These are phyloP conservation scores for Fusarium sp. DNA, from an alignment of 2,329 filamentous ascomycete genomes.

Conservation along the genomic window DNA sequence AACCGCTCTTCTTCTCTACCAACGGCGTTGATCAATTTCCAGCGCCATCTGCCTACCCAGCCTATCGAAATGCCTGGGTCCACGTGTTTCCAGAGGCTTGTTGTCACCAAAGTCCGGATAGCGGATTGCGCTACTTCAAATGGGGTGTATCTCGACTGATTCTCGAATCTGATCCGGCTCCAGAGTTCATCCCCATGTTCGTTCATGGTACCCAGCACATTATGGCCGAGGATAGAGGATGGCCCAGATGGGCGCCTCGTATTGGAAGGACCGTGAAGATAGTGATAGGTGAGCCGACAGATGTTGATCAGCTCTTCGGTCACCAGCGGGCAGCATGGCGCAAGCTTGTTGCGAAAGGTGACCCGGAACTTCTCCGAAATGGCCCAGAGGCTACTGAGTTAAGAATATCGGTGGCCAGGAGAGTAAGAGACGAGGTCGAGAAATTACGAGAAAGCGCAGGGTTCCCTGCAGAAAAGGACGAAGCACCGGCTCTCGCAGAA, in stretches of 20 bases:
- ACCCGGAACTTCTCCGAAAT: conserved; percentile 56
- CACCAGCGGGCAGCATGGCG: conserved; percentile 81
- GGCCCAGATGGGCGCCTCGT: conserved; percentile 83
- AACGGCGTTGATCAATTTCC: conserved; percentile 72
- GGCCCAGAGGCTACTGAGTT: conserved; percentile 72
- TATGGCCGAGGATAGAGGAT: conserved; percentile 85
- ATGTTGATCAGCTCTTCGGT: conserved; percentile 79
- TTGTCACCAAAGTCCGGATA: conserved; percentile 85
- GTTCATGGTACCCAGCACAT: conserved; percentile 88
- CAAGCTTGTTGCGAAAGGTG: conserved; percentile 63
- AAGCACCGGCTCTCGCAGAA: conserved; percentile 78
- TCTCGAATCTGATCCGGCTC: conserved; percentile 86
- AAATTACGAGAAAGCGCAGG: conserved; percentile 79
- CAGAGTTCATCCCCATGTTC: conserved; percentile 93
- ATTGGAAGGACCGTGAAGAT: conserved; percentile 75
- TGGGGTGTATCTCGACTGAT: conserved; percentile 95
- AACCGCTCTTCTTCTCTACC: conserved; percentile 68
- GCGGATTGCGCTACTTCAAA: conserved; percentile 94
- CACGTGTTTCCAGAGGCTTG: conserved; percentile 97
- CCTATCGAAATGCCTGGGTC: conserved; percentile 82
- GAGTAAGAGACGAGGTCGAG: conserved; percentile 81
- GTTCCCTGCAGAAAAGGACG: conserved; percentile 79
- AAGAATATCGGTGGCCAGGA: conserved; percentile 80
- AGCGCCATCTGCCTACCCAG: conserved; percentile 76
- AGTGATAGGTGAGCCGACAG: conserved; percentile 81